Percentiles rank a stretch among this genome's conserved stretches.
Evolutionary conservation across 164 flowering plant species (phyloP).

Genomic region (Magnolia kwangsiensis): DNA sequence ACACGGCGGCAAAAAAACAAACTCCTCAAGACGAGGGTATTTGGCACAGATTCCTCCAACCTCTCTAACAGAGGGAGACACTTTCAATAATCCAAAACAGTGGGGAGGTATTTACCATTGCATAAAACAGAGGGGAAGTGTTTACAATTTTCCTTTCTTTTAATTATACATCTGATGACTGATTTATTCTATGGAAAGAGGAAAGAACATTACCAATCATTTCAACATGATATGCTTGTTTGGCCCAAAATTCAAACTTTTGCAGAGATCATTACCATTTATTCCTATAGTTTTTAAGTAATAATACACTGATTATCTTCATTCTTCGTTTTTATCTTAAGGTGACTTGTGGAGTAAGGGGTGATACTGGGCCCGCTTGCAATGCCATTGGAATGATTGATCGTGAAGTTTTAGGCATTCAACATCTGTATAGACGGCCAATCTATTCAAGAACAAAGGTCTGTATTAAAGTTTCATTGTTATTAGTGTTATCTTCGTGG

Average conservation of each 20-base stretch:
- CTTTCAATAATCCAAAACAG: too few species aligned
- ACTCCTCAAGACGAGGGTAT: too few species aligned
- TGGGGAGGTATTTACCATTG: too few species aligned
- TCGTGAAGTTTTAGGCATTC: constrained; percentile 57
- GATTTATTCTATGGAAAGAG: background rate
- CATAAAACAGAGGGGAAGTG: too few species aligned
- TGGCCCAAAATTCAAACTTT: background rate
- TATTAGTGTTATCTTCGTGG: background rate
- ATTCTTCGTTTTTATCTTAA: constrained; percentile 12
- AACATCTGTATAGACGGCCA: constrained; percentile 58
- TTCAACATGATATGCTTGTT: background rate
- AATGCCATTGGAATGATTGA: constrained; percentile 84
- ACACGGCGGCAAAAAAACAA: too few species aligned
- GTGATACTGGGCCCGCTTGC: constrained; percentile 79
- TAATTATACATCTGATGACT: too few species aligned
- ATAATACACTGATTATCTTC: background rate
- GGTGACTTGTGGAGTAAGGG: constrained; percentile 79
- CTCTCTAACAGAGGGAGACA: too few species aligned
- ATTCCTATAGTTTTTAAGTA: background rate
- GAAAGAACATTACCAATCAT: background rate
- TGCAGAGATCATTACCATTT: background rate
- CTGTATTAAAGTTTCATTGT: background rate
- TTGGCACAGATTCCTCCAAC: too few species aligned
- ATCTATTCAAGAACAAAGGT: constrained; percentile 61
- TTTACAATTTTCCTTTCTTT: too few species aligned